Evolutionary conservation across 331 rosid species (phyloP), one percentile per base, ranked within the genome.

Genomic region (Ulmus americana): DNA sequence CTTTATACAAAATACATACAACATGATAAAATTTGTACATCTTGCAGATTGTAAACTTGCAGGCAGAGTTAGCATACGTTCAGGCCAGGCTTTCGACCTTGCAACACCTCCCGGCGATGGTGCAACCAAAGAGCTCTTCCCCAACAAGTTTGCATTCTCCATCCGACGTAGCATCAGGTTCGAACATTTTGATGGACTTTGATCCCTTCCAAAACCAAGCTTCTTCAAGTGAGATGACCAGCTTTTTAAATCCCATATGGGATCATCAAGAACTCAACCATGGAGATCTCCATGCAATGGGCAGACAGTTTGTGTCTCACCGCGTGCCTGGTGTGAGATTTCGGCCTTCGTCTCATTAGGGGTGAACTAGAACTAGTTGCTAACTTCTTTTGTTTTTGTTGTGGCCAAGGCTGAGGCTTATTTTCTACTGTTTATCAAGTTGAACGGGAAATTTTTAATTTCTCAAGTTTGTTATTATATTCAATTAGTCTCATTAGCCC

Each of bases 31-130:
- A 28, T 28, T 28, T 3, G 35, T 28, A 28, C 64, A 46, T 35
- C 45, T 45, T 6, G 71, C 65, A 91, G 97, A 92, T 84, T 0
- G 84, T 88, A 61, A 88, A 82, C 73, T 81, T 88, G 86, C 96
- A 88, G 66, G 86, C 95, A 39, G 96, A 91, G 71, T 65, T 91
- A 47, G 86, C 92, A n/a, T 84, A 77, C 40, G 92, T 81, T 45
- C 96, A 86, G 51, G 96, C 92, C 18, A 87, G 88, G 16, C 77
- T 91, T 6, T 79, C 92, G 0, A 81, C 90, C 11, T 52, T 88
- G 79, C 91, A 86, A 51, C 61, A 78, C 13, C 39, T 72, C 0
- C 70, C 74, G 0, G 65, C 70, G 13, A 68, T 55, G 0, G 46
- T 70, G 7, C 45, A 41, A 38, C 61, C 65, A 22, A 76, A 67